These are phyloP conservation scores for Coleophoma cylindrospora DNA, from an alignment of 2,329 filamentous ascomycete genomes.

Conservation along the genomic window DNA sequence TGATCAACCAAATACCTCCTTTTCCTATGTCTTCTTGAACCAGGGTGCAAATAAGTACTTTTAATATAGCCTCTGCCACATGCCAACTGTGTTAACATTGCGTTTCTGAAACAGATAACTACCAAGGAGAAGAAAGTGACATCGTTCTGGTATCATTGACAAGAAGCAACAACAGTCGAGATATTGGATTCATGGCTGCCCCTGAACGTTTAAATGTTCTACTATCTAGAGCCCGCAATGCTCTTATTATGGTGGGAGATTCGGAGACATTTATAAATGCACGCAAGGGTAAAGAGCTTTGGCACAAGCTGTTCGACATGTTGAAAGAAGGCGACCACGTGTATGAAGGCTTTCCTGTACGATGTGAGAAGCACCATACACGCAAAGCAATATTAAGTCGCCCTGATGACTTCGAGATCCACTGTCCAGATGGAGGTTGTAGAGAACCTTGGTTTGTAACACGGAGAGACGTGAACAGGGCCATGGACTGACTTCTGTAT, in stretches of 20 bases:
- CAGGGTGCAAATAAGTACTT: no score
- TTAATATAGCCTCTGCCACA: no score
- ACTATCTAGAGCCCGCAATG: slow-evolving; percentile 60
- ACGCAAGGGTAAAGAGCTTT: slow-evolving; percentile 50
- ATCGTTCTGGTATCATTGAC: slow-evolving; percentile 67
- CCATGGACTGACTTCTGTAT: background rate
- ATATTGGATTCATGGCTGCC: slow-evolving; percentile 67
- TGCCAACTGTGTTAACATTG: no score
- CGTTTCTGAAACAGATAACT: slow-evolving; percentile 53
- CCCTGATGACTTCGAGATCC: slow-evolving; percentile 52
- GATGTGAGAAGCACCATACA: slow-evolving; percentile 55
- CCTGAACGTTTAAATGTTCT: slow-evolving; percentile 67
- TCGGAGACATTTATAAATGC: slow-evolving; percentile 58
- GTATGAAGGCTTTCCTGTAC: slow-evolving; percentile 55
- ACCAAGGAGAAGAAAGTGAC: slow-evolving; percentile 72
- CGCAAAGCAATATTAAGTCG: slow-evolving; percentile 38
- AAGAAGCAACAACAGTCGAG: slow-evolving; percentile 54
- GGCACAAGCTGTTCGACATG: slow-evolving; percentile 51
- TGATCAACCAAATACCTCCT: slow-evolving; percentile 1
- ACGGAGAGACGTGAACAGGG: background rate
- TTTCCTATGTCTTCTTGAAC: background rate
- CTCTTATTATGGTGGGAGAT: slow-evolving; percentile 66
- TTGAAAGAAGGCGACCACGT: slow-evolving; percentile 47
- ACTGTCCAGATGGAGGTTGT: slow-evolving; percentile 69
- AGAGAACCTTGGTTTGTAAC: slow-evolving; percentile 48